Base-by-base conservation (phyloP, 306 rosid genomes). In the Gleditsia sinensis region DNA sequence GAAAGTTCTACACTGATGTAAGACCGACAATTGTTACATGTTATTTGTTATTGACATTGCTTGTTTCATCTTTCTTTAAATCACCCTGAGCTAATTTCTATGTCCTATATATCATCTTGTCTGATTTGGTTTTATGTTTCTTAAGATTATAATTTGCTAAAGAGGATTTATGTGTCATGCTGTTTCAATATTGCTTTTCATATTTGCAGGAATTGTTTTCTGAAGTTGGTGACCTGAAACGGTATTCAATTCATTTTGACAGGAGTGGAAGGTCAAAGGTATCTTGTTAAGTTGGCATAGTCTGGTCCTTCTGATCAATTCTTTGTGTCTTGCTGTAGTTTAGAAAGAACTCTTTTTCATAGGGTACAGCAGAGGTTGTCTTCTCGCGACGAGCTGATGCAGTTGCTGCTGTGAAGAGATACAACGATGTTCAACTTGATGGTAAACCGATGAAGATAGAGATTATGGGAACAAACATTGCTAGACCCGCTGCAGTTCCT, bases 311-410 rank as follows among this genome's bases (percentile, higher is more conserved):
- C 69, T 64, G 59, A 32, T 39, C 71, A 64, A n/a, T 71, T 40
- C 50, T 14, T 69, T 77, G 32, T 63, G 36, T 75, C 61, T 32
- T 33, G 27, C 74, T 78, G 74, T 83, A 21, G 76, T 59, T 82
- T 30, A 74, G 54, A 53, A 62, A 56, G 34, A 5, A 14, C 32
- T 28, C 21, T 84, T 86, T 83, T 83, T 76, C 77, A 42, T 59
- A 93, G 98, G 98, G 97, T 81, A 91, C 96, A 0, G 96, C 98
- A 13, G 97, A 93, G 65, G 89, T 93, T 11, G 93, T 93, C 67
- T 93, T 87, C 75, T 89, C 93, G 2, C 76, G 91, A 39, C 85
- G 91, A 78, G 67, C 73, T 20, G 96, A 93, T 89, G 98, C 91
- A 57, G 82, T 82, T 9, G 90, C 98, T 12, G 98, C 98, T 67